Evolutionary conservation across 2,329 filamentous ascomycete genomes (phyloP).

Genomic region (Aspergillus fructus): DNA sequence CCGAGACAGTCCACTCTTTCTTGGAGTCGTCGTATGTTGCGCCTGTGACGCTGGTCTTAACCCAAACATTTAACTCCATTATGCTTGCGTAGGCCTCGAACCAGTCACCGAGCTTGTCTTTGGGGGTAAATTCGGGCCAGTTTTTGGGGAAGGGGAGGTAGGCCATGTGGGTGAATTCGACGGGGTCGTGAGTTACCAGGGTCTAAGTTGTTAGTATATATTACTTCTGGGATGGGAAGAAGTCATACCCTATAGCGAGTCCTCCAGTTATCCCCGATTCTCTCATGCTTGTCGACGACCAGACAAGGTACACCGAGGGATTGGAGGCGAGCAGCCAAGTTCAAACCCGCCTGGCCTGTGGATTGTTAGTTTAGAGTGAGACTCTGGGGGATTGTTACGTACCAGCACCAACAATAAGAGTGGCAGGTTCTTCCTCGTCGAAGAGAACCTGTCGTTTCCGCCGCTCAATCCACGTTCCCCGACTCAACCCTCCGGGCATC

Average conservation of each 20-base stretch:
- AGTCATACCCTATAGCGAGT: constrained; percentile 46
- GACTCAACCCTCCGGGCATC: constrained; percentile 31
- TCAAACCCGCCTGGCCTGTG: constrained; percentile 45
- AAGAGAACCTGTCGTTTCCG: constrained; percentile 33
- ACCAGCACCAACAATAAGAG: constrained; percentile 45
- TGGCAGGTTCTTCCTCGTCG: constrained; percentile 36
- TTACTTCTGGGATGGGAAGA: neutral
- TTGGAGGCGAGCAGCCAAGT: constrained; percentile 42
- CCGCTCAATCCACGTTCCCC: constrained; percentile 40
- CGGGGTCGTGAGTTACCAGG: constrained; percentile 43
- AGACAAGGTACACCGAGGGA: constrained; percentile 41
- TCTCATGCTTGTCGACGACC: constrained; percentile 47
- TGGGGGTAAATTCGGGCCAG: constrained; percentile 45
- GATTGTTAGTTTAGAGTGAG: neutral
- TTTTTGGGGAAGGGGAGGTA: constrained; percentile 43
- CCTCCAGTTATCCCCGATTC: constrained; percentile 53
- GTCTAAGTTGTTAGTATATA: constrained; percentile 21
- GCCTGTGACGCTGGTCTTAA: constrained; percentile 39
- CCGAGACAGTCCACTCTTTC: constrained; percentile 40
- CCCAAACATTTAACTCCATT: constrained; percentile 52
- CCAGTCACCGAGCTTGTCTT: constrained; percentile 51
- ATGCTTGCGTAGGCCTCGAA: constrained; percentile 50
- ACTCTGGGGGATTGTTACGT: neutral
- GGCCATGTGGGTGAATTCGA: constrained; percentile 39
- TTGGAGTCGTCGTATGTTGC: constrained; percentile 40